Base-by-base conservation (phyloP, 306 rosid species). In the Vigna unguiculata region DNA sequence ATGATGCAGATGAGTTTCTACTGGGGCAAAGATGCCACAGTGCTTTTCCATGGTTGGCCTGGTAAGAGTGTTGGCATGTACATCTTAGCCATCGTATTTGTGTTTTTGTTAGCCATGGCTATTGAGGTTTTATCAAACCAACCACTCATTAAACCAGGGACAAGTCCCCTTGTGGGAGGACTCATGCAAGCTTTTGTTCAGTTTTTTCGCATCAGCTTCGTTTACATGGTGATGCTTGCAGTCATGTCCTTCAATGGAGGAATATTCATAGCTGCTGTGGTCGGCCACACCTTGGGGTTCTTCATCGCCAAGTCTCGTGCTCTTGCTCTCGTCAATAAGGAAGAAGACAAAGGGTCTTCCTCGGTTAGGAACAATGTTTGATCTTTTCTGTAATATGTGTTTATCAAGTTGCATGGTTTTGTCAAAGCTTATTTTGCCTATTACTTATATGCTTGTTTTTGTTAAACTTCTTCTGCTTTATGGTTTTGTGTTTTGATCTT, bases 231-330 rank as follows among this genome's bases (percentile, higher is more conserved):
- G 3, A 92, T 92, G 97, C 88, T 90, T 43, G 66, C 91, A 6
- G 89, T 92, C 25, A 92, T 92, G 97, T 88, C 97, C 66, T 88
- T 90, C 76, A 92, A 92, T 7, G 30, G 34, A 0, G 92, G 96
- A 49, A 83, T 92, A 76, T 88, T 92, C 72, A 74, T 92, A 20
- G 91, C 90, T 12, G 97, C 91, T 2, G 80, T 92, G 38, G 43
- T 73, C 1, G 93, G 97, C 9, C 97, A 92, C 58, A 13, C 90
- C n/a, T 30, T 86, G 5, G 96, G 97, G 11, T 87, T 84, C 80
- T 90, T 87, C 21, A 8, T 90, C 0, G 66, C 86, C 21, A 86
- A 82, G 76, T 13, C 71, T 30, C 74, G 89, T 21, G 80, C 85
- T 60, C 80, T 84, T 41, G 62, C 82, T 17, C 5, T 16, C 0